Percentiles rank a stretch among this genome's conserved stretches.
Conservation (phyloP, 1,284 basidiomycete species). For the Vanrija sp. region DNA sequence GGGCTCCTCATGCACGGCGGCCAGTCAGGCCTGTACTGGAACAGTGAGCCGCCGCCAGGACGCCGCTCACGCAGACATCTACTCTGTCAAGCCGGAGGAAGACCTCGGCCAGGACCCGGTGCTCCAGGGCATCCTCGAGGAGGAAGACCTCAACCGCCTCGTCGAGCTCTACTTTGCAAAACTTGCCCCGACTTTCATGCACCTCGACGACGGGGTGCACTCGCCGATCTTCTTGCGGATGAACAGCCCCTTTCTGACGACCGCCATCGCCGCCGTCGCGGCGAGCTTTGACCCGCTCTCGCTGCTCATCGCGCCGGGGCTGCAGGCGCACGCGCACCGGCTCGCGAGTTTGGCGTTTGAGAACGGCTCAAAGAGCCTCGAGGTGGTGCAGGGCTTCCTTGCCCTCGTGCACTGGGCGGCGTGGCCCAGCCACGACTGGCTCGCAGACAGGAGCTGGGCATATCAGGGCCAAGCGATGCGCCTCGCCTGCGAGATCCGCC, state of each 20-base stretch:
- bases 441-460: slow-evolving; percentile 4
- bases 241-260: slow-evolving; percentile 12
- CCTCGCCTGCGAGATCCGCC: too few species aligned
- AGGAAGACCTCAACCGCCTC: too few species aligned
- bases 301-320: neutral
- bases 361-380: slow-evolving; percentile 6
- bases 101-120: too few species aligned
- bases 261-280: slow-evolving; percentile 4
- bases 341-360: slow-evolving; percentile 4
- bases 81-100: too few species aligned
- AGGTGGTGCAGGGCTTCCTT: slow-evolving; percentile 8
- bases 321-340: slow-evolving; percentile 2
- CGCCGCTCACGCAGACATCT: too few species aligned
- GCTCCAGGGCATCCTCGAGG: too few species aligned
- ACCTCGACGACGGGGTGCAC: slow-evolving; percentile 6
- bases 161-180: slow-evolving; percentile 1
- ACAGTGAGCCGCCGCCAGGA: too few species aligned
- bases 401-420: slow-evolving; percentile 1
- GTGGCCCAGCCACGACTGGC: slow-evolving; percentile 1
- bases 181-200: slow-evolving; percentile 5
- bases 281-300: slow-evolving; percentile 5
- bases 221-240: slow-evolving; percentile 7
- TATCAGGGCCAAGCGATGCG: too few species aligned
- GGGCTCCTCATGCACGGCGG: too few species aligned
- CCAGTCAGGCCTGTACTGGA: too few species aligned